Conservation (phyloP, 768 basidiomycete species). For the Kwoniella sp. region DNA sequence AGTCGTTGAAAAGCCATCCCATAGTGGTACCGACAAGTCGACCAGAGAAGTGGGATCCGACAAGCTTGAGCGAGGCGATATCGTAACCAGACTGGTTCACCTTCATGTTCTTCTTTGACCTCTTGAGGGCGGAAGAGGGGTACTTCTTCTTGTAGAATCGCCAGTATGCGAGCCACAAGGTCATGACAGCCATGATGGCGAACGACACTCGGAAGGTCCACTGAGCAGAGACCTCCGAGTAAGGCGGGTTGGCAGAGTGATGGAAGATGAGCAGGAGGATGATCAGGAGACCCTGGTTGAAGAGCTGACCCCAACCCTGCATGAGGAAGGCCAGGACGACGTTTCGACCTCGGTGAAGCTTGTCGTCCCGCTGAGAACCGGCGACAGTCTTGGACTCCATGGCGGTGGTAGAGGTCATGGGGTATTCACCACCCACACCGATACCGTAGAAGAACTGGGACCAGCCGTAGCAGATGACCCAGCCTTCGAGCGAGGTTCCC, state of each 20-base stretch:
- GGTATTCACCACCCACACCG: slow-evolving; percentile 50
- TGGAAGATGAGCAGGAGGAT: slow-evolving; percentile 52
- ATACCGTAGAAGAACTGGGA: slow-evolving; percentile 52
- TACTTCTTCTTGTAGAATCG: slow-evolving; percentile 51
- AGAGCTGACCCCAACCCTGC: slow-evolving; percentile 52
- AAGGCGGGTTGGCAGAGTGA: slow-evolving; percentile 42
- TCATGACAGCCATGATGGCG: slow-evolving; percentile 52
- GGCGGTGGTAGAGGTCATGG: slow-evolving; percentile 52
- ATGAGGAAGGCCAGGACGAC: slow-evolving; percentile 53
- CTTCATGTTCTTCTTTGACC: slow-evolving; percentile 46
- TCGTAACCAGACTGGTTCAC: slow-evolving; percentile 52
- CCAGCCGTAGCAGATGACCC: slow-evolving; percentile 52
- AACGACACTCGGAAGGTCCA: slow-evolving; percentile 53
- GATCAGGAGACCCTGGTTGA: slow-evolving; percentile 50
- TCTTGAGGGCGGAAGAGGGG: slow-evolving; percentile 41
- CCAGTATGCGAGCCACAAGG: slow-evolving; percentile 53
- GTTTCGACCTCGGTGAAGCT: slow-evolving; percentile 52
- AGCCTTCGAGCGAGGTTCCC: slow-evolving; percentile 50
- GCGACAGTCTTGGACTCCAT: slow-evolving; percentile 46
- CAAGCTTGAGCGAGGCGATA: slow-evolving; percentile 48
- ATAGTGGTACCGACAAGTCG: slow-evolving; percentile 40
- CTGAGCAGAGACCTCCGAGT: slow-evolving; percentile 46
- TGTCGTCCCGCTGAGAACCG: slow-evolving; percentile 48
- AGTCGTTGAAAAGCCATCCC: slow-evolving; percentile 52
- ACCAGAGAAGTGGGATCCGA: slow-evolving; percentile 49